A percentile compares a stretch with the other conserved stretches of the same genome.
Evolutionary conservation across 306 rosid species (phyloP).

Genomic region (Gillenia trifoliata): DNA sequence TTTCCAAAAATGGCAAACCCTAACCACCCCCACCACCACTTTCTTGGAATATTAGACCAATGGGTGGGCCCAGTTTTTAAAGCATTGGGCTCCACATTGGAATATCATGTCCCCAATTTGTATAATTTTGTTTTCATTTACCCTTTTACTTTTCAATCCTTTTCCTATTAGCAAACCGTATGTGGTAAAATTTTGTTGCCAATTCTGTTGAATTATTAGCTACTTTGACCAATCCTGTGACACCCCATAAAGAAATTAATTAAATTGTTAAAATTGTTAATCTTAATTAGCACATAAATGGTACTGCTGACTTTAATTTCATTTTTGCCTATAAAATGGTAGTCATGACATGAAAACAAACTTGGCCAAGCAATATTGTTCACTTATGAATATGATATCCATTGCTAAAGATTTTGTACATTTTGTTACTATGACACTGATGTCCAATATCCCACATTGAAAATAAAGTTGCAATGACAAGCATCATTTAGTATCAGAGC

Average conservation of each 20-base stretch:
- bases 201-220: neutral
- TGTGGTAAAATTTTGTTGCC: slow-evolving; percentile 16
- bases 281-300: neutral
- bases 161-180: slow-evolving; percentile 40
- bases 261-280: neutral
- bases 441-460: no score
- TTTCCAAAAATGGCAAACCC: slow-evolving; percentile 33
- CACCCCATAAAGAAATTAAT: neutral
- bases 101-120: slow-evolving; percentile 9
- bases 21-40: slow-evolving; percentile 24
- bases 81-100: slow-evolving; percentile 23
- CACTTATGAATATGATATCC: neutral
- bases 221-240: slow-evolving; percentile 29
- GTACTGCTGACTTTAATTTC: neutral
- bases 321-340: neutral
- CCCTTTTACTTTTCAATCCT: slow-evolving; percentile 17
- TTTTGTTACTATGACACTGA: neutral
- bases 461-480: neutral
- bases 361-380: slow-evolving; percentile 11
- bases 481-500: no score
- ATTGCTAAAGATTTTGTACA: neutral
- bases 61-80: slow-evolving; percentile 17
- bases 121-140: neutral
- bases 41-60: slow-evolving; percentile 16
- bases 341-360: no score